Evolutionary conservation across 345 rosid species (phyloP), one percentile per base, ranked within the genome.

Genomic region (Populus euphratica): DNA sequence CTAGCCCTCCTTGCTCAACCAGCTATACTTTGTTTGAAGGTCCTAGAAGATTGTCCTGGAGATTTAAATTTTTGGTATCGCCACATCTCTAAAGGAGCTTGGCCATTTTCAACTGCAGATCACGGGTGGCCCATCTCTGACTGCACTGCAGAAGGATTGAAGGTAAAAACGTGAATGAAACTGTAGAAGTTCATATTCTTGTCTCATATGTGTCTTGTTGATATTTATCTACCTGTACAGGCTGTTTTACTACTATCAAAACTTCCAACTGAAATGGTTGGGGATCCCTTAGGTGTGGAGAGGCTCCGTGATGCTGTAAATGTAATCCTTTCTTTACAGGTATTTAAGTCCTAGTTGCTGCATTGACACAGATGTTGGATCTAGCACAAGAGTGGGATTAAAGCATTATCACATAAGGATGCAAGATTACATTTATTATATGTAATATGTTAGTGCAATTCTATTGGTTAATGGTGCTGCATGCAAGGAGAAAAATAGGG

Each of bases 71-170:
- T 69, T 82, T 93, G 98, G 98, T 90, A 93, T 52, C 96, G 93
- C 52, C 97, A 93, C 87, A 92, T 92, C 78, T 93, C 97, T 43
- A 93, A 93, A 81, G 97, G 97, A 65, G 93, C 94, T 63, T 93
- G 98, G 98, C 91, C 97, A 68, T 91, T 94, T 86, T 90, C 94
- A 36, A 88, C 92, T 43, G 91, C 83, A 68, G 98, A 92, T 86
- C 98, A 94, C 5, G 98, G 98, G 75, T 94, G 97, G 96, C 98
- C 91, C 43, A 86, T 92, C 80, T 94, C 98, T 6, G 98, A 93
- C 79, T 90, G 97, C 87, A 89, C 94, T 2, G 90, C 95, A 71
- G 97, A 94, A 84, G 98, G 92, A 79, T 80, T 93, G 62, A 93
- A 94, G 82, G 97, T 91, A 91, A 86, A 41, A 12, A 67, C 70